Base-by-base conservation (phyloP, 1,139 yeast species). In the Yamadazyma sp. region DNA sequence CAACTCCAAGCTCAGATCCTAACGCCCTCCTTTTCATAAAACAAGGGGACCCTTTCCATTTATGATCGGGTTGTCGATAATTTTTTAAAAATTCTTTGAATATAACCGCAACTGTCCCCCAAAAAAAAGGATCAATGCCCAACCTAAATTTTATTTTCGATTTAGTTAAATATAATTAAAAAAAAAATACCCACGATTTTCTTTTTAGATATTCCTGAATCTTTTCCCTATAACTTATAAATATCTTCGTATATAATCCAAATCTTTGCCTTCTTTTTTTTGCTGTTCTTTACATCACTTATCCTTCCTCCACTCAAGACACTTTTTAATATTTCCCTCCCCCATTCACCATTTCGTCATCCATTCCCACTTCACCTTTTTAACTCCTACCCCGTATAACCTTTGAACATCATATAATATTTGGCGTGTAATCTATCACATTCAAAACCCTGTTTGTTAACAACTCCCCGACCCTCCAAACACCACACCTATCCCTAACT, bases 171-270 rank as follows among this genome's bases (percentile, higher is more conserved):
- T n/a, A n/a, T 13, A 12, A 12, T 10, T 20, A 21, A 12, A 15
- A 27, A 27, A 27, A 27, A 4, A 6, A 18, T 6, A 6, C 21
- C 21, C 21, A 18, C 21, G 7, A 18, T 6, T 18, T 23, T 23
- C 13, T 23, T 23, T 23, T 15, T 15, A 14, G 8, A 14, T 14
- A 27, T 15, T 27, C 29, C 20, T 6, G 28, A 3, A 6, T 12
- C 28, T 27, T 27, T 27, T 16, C 29, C 20, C 15, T 27, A 15
- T 15, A 14, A 21, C 16, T 33, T 33, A 33, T 33, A 33, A 33
- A 33, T 33, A 33, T 26, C 35, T 25, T 33, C 35, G 35, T 33
- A 33, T 33, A 33, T 33, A 33, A 26, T 33, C 17, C 3, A 20
- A 25, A 32, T 14, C 14, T 27, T 27, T 6, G 20, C 13, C 6